Evolutionary conservation across 805 yeast species (phyloP), one percentile per base, ranked within the genome.

Genomic region (Schwanniomyces vanrijiae): DNA sequence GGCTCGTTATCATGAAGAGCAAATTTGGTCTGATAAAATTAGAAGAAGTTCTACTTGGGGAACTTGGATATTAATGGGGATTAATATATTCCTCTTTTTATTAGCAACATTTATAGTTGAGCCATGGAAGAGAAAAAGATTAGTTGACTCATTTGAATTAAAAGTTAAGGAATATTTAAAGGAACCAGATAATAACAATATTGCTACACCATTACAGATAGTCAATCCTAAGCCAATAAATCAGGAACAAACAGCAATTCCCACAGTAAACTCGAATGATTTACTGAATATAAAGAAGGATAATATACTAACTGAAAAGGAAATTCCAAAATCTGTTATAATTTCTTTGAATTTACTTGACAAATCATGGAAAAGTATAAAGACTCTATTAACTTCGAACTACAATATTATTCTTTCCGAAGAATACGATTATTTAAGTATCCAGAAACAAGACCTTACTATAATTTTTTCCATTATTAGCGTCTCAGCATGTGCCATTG

Each of bases 31-130:
- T 1, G 99, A 94, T 67, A 91, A 91, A 65, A 94, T 94, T 49
- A 75, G 99, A 50, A 80, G 91, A 54, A 90, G 96, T 4, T 88
- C 96, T 5, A 91, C 98, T 0, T 94, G 97, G 96, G 99, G 98
- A 2, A 94, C 99, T 0, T 83, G 94, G 77, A 70, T 84, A 3
- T 74, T 94, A 37, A 90, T 91, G 96, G 94, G 90, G 1, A 78
- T 90, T 52, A 94, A 94, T 68, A 77, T 92, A 21, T 43, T 87
- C 7, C 65, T 95, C 22, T 90, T 94, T 53, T 59, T 90, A 3
- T 72, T 88, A 5, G 94, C 95, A 14, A 96, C 96, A 54, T 71
- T 94, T 55, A 75, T 90, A 0, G 81, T 94, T 42, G 99, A 94
- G 69, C 99, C 99, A 0, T 90, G 96, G 92, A 94, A 90, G 60